Percentiles rank a stretch among this genome's conserved stretches.
Evolutionary conservation across 306 rosid species (phyloP).

Genomic region (Glycyrrhiza uralensis): DNA sequence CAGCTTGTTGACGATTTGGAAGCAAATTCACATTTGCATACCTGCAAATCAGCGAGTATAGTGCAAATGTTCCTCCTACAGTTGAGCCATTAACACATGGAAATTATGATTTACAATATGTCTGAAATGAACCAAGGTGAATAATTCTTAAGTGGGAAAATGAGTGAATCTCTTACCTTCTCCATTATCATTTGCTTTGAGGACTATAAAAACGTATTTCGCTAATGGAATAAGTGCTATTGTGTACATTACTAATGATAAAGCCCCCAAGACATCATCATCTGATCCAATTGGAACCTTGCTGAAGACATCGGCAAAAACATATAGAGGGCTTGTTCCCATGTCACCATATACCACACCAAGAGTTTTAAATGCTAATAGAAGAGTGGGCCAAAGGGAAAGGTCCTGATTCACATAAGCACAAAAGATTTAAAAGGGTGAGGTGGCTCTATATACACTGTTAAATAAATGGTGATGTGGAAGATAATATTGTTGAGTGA

Average conservation of each 20-base stretch:
- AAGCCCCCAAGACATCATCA: slow-evolving; percentile 87
- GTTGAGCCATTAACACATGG: slow-evolving; percentile 22
- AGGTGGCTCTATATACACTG: not conserved
- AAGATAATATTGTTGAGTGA: not conserved
- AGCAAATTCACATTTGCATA: slow-evolving; percentile 82
- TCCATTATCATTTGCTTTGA: slow-evolving; percentile 95
- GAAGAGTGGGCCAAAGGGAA: slow-evolving; percentile 62
- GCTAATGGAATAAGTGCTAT: slow-evolving; percentile 86
- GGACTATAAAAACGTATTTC: slow-evolving; percentile 89
- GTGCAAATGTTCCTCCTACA: slow-evolving; percentile 97
- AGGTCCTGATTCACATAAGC: slow-evolving; percentile 53
- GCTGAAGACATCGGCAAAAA: slow-evolving; percentile 88
- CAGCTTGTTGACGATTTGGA: slow-evolving; percentile 91
- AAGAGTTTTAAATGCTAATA: slow-evolving; percentile 85
- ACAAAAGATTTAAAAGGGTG: slow-evolving; percentile 15
- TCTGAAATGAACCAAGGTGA: slow-evolving; percentile 15
- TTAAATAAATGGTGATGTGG: not conserved
- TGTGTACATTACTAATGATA: slow-evolving; percentile 88
- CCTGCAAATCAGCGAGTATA: slow-evolving; percentile 93
- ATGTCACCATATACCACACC: slow-evolving; percentile 97
- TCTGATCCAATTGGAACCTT: slow-evolving; percentile 68
- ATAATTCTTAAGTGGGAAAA: slow-evolving; percentile 1
- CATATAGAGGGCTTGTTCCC: slow-evolving; percentile 97
- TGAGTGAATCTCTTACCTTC: slow-evolving; percentile 56
- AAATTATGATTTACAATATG: not conserved